A percentile compares a stretch with the other conserved stretches of the same genome.
phyloP scores from a whole-genome alignment of 108 stramenopile species.

The Skeletonema potamos region DNA sequence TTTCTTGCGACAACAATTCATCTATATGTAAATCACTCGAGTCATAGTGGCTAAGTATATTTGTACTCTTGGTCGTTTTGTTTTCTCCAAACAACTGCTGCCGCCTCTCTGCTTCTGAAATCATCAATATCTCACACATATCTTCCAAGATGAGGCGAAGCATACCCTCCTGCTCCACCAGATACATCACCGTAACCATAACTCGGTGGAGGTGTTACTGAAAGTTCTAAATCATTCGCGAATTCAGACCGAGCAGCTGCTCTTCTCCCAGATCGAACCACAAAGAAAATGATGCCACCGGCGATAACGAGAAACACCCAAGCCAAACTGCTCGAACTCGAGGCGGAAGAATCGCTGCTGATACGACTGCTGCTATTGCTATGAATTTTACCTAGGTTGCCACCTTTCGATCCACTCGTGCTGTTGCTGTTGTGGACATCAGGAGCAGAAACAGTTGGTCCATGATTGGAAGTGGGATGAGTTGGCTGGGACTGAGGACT shows the following conservation, averaged over 20 bases:
- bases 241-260: slow-evolving; percentile 1
- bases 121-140: slow-evolving; percentile 9
- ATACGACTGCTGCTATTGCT: not conserved
- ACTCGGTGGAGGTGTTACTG: slow-evolving; percentile 5
- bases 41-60: no score
- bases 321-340: not conserved
- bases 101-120: no score
- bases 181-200: slow-evolving; percentile 14
- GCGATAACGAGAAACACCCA: not conserved
- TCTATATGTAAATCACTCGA: no score
- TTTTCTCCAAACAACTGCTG: no score
- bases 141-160: slow-evolving; percentile 9
- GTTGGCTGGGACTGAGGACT: not conserved
- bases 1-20: no score
- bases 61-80: no score
- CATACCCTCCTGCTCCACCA: slow-evolving; percentile 10
- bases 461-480: slow-evolving; percentile 2
- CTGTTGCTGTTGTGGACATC: not conserved
- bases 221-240: slow-evolving; percentile 23
- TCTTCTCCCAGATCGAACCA: not conserved
- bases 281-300: not conserved
- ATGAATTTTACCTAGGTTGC: not conserved
- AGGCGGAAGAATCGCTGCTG: not conserved
- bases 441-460: slow-evolving; percentile 11
- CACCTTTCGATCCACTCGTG: not conserved